Evolutionary conservation across 345 rosid genomes (phyloP).

Genomic region (Eucalyptus curtisii): DNA sequence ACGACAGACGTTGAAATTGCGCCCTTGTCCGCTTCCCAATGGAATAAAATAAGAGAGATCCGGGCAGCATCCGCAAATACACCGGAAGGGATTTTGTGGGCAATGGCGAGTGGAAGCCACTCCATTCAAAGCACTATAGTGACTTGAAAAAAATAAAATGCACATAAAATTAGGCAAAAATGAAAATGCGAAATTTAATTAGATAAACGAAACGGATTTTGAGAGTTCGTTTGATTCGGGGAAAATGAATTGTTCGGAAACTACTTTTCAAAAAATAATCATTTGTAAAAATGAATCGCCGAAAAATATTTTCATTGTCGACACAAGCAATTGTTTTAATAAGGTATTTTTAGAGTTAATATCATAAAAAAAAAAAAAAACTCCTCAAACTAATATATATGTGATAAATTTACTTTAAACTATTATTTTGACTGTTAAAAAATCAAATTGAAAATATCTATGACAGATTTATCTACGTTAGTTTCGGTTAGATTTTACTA

Average conservation of each 20-base stretch:
- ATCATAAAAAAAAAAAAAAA: no score
- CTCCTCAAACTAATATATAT: no score
- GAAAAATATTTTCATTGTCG: no score
- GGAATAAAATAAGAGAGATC: background rate
- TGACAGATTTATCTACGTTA: rapidly evolving
- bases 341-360: no score
- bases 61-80: background rate
- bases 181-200: background rate
- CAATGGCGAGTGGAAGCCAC: background rate
- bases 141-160: background rate
- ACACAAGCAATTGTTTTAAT: no score
- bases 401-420: rapidly evolving
- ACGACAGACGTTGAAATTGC: background rate
- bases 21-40: background rate
- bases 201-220: background rate
- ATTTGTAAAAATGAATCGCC: rapidly evolving
- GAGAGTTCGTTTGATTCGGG: rapidly evolving
- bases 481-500: no score
- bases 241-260: background rate
- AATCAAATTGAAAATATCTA: no score
- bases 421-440: no score
- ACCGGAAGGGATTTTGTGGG: background rate
- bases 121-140: background rate
- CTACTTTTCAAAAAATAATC: background rate
- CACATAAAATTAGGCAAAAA: background rate